Percentiles rank a stretch among this genome's conserved stretches.
Evolutionary conservation across 2,329 filamentous ascomycete genomes (phyloP).

Genomic region (Aspergillus viridinutans): DNA sequence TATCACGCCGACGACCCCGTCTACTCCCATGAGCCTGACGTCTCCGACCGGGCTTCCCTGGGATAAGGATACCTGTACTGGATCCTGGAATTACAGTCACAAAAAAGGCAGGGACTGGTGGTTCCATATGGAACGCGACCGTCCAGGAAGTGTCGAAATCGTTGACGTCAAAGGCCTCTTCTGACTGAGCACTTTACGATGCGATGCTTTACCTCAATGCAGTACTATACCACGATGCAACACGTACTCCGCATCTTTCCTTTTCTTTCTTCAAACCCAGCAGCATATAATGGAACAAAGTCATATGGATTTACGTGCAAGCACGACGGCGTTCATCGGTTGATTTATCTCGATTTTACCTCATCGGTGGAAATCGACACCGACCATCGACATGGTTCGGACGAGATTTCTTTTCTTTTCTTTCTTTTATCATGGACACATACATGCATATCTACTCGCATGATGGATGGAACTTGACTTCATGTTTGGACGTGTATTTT

Average conservation of each 20-base stretch:
- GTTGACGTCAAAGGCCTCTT: conserved; percentile 34
- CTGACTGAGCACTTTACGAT: conserved; percentile 12
- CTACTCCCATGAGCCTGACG: conserved; percentile 28
- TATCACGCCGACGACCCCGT: conserved; percentile 28
- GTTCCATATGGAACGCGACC: conserved; percentile 43
- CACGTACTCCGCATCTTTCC: neutral
- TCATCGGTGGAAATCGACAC: neutral
- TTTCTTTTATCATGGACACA: neutral
- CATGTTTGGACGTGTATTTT: neutral
- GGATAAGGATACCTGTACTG: conserved; percentile 42
- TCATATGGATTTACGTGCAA: neutral
- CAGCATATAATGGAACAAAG: neutral
- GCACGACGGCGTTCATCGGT: conserved; percentile 3
- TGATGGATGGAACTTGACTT: neutral
- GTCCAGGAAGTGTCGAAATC: conserved; percentile 29
- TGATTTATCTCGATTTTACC: neutral
- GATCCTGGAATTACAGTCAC: conserved; percentile 41
- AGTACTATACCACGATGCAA: neutral
- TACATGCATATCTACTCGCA: neutral
- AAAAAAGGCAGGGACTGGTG: conserved; percentile 42
- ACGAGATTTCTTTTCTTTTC: neutral
- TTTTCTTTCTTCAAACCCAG: neutral
- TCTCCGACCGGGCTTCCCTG: conserved; percentile 30
- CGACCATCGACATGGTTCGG: neutral
- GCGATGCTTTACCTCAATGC: neutral